Evolutionary conservation across 805 yeast genomes (phyloP), one percentile per base, ranked within the genome.

Genomic region (Pichia nakasei): DNA sequence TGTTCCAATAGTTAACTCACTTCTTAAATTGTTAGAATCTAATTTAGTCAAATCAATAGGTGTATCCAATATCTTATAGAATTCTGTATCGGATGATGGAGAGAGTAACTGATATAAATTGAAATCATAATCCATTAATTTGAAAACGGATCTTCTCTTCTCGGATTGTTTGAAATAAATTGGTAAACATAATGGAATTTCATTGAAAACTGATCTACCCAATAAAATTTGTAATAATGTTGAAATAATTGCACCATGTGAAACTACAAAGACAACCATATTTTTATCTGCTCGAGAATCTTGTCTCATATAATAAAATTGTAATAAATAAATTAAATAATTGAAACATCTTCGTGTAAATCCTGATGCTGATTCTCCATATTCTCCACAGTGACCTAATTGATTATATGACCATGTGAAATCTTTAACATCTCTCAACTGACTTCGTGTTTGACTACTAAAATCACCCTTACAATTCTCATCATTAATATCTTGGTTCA

Each of bases 241-340:
- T 18, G 71, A 60, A 12, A 68, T 67, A 38, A 68, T 64, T 1
- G 74, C 72, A 8, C 74, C 75, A 46, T 70, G 75, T 5, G 72
- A 58, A 47, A 70, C 56, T 15, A 70, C 48, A 21, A 60, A 44
- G 4, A 69, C 48, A 1, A 63, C 52, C 4, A 64, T 57, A 32
- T 64, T 54, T 36, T 58, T 58, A 31, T 65, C 59, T 7, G 61
- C 57, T 32, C 52, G 48, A 6, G 52, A 52, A 3, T 46, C 40
- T 11, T 62, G 53, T n/a, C 47, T 41, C 9, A 46, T 49, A 22
- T 57, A 52, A 40, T 64, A 60, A 39, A 53, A 57, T 41, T 63
- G 65, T 15, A 67, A 44, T 9, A 69, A 53, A 7, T 61, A 52
- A 12, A 59, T 58, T 26, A 68, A 43, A 20, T 65, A 69, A 7